A percentile compares a stretch with the other conserved stretches of the same genome.
Evolutionary conservation across 2,329 filamentous ascomycete genomes (phyloP).

Genomic region (Fragosphaeria purpurea): DNA sequence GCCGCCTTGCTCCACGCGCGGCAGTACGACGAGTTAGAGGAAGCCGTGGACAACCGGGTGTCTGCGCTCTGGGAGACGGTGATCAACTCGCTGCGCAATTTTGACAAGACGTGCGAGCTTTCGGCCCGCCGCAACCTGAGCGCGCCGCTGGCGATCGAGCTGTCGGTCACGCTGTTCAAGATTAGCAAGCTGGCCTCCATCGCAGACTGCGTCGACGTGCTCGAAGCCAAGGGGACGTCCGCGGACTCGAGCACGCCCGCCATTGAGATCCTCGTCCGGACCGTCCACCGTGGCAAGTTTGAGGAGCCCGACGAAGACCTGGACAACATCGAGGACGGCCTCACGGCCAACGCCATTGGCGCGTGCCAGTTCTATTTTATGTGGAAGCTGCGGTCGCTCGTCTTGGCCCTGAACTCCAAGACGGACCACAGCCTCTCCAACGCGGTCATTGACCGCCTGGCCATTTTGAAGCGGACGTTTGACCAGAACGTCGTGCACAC

Average conservation of each 20-base stretch:
- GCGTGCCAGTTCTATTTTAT: constrained; percentile 82
- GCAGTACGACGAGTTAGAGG: constrained; percentile 78
- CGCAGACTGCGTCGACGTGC: constrained; percentile 62
- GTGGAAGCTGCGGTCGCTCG: constrained; percentile 69
- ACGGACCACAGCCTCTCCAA: constrained; percentile 38
- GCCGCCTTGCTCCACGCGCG: constrained; percentile 75
- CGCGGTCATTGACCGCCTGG: constrained; percentile 50
- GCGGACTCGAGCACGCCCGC: constrained; percentile 39
- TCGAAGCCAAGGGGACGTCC: constrained; percentile 53
- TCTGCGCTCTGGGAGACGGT: constrained; percentile 79
- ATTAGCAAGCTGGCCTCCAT: constrained; percentile 73
- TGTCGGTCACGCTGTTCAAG: constrained; percentile 66
- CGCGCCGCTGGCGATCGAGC: constrained; percentile 52
- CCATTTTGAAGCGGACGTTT: constrained; percentile 45
- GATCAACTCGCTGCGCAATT: constrained; percentile 59
- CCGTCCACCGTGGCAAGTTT: constrained; percentile 64
- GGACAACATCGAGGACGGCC: constrained; percentile 68
- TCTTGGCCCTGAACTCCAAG: constrained; percentile 43
- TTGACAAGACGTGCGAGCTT: constrained; percentile 64
- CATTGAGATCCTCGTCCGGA: constrained; percentile 60
- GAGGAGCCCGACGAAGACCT: constrained; percentile 58
- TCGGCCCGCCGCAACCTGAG: constrained; percentile 59
- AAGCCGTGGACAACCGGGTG: constrained; percentile 72
- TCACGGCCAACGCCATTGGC: constrained; percentile 67
- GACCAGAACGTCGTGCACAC: constrained; percentile 55